Conservation (phyloP, 1,139 yeast genomes). For the Geotrichum armillariae region DNA sequence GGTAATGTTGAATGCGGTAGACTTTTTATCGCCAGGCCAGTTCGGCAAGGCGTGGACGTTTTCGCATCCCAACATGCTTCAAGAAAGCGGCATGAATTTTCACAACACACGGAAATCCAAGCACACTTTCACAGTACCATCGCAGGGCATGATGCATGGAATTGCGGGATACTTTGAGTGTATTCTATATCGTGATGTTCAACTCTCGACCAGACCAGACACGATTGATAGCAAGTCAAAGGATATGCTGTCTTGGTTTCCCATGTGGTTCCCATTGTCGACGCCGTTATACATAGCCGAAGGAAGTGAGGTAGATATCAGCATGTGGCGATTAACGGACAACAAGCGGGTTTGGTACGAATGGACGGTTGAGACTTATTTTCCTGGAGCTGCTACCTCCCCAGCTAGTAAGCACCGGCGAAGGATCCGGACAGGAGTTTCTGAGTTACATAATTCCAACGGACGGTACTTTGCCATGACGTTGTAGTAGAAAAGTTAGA, state of each 20-base stretch:
- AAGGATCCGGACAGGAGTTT: conserved; percentile 29
- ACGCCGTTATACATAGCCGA: conserved; percentile 53
- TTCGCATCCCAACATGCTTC: conserved; percentile 14
- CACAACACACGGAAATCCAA: conserved; percentile 38
- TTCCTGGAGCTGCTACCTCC: conserved; percentile 24
- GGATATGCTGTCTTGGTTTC: conserved; percentile 67
- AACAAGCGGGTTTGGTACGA: conserved; percentile 64
- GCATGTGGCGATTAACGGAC: conserved; percentile 47
- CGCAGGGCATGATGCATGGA: conserved; percentile 64
- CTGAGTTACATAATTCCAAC: conserved; percentile 32
- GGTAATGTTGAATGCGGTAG: conserved; percentile 54
- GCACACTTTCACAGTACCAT: conserved; percentile 43
- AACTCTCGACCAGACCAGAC: conserved; percentile 56
- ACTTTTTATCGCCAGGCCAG: conserved; percentile 30
- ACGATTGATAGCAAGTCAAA: conserved; percentile 48
- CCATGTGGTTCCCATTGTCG: conserved; percentile 68
- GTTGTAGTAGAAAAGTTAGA: too few species aligned
- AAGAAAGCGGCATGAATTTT: conserved; percentile 23
- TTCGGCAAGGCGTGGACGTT: conserved; percentile 20
- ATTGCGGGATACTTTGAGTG: conserved; percentile 76
- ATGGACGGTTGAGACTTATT: conserved; percentile 61
- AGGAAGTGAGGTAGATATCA: conserved; percentile 52
- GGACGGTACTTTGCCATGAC: conserved; percentile 31
- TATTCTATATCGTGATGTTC: conserved; percentile 56
- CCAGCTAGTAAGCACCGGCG: conserved; percentile 14